Base-by-base conservation (phyloP, 2,329 filamentous ascomycete genomes). In the Purpureocillium takamizusanense region DNA sequence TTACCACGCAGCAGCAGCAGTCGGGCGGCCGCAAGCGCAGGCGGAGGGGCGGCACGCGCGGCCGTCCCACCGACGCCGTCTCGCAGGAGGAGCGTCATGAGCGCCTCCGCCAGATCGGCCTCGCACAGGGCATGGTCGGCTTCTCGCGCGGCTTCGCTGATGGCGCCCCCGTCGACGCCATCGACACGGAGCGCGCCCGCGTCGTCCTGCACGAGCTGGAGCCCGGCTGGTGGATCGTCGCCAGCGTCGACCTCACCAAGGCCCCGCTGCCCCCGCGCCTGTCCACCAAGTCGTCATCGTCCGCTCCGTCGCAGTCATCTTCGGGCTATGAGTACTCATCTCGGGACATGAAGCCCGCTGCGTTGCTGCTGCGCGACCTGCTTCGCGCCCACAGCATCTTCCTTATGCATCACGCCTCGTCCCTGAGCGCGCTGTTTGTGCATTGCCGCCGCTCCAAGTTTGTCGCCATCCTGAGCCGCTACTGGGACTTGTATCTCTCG, bases 121-220 rank as follows among this genome's bases (percentile, higher is more conserved):
- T 98, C 46, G 92, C 92, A 31, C 92, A 98, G 66, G 92, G 89
- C 56, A 95, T 97, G 83, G 83, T 94, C 42, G 85, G 81, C 57
- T 98, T 98, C 65, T 85, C 86, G 52, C 83, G 81, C 55, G 89
- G 81, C 51, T 98, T 98, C 61, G 84, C 89, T 2, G 74, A 78
- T 44, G 86, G 81, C 42, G 72, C 81, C 48, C 60, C 85, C 2
- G 76, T 95, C 30, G 86, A 95, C 52, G 79, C 80, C 9, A 81
- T 98, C 42, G 92, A 98, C 55, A 97, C 92, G 1, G 86, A 95
- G 51, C 92, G 86, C 66, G 80, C 83, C 36, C 77, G 89, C 25
- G 81, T 95, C 27, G 72, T 97, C 27, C 66, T 95, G 33, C 79
- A 87, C 51, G 88, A 98, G 65, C 64, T 98, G 46, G 90, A 98